Conservation (phyloP, 306 rosid genomes). For the Gynostemma pentaphyllum region DNA sequence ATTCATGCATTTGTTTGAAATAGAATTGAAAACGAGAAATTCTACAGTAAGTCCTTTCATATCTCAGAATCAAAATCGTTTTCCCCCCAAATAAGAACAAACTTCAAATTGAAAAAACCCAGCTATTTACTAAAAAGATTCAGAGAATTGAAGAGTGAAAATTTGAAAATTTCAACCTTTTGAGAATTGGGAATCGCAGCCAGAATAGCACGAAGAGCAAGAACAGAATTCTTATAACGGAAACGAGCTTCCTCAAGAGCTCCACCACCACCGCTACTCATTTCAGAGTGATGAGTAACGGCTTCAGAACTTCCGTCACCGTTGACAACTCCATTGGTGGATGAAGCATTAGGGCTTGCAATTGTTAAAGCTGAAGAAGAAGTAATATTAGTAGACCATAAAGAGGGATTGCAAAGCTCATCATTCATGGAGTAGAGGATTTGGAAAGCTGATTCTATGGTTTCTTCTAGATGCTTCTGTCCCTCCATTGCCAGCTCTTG, state of each 20-base stretch:
- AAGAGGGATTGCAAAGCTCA: conserved; percentile 77
- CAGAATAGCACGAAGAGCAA: conserved; percentile 57
- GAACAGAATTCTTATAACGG: conserved; percentile 66
- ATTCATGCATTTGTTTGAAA: neutral
- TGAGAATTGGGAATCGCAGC: conserved; percentile 61
- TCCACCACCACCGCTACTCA: conserved; percentile 33
- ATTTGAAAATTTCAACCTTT: conserved; percentile 35
- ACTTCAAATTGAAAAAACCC: neutral
- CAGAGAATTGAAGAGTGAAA: neutral
- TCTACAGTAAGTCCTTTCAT: neutral
- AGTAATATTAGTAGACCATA: conserved; percentile 53
- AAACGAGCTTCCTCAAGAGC: conserved; percentile 80
- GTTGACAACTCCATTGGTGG: conserved; percentile 32
- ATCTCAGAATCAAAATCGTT: neutral
- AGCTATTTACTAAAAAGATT: neutral
- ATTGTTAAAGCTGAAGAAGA: conserved; percentile 8
- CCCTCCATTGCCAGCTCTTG: conserved; percentile 85
- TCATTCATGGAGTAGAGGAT: conserved; percentile 95
- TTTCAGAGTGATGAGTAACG: conserved; percentile 33
- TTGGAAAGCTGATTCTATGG: conserved; percentile 73
- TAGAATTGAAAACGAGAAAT: neutral
- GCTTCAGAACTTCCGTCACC: conserved; percentile 57
- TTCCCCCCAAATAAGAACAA: neutral
- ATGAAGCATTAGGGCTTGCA: conserved; percentile 16
- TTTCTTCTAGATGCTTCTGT: conserved; percentile 66